Evolutionary conservation across 1,284 basidiomycete species (phyloP), one percentile per base, ranked within the genome.

Genomic region (Cerrena zonata): DNA sequence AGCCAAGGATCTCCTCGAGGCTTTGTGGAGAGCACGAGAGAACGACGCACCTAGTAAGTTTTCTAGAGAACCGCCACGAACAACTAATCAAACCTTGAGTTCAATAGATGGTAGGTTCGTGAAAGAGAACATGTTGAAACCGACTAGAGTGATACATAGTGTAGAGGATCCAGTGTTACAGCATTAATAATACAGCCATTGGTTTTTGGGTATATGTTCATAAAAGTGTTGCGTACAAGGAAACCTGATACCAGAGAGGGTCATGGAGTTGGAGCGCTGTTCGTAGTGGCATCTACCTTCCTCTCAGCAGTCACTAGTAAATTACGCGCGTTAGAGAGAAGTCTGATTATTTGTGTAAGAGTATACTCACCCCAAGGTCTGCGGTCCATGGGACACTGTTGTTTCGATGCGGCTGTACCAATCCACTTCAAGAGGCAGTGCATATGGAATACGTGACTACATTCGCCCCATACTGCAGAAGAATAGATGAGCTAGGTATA

Each of bases 401-500:
- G 84, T 65, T 94, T 94, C 30, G 88, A 91, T 13, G 87, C 80
- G 2, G 85, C 76, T 0, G 91, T 93, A 2, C 84, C 84, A 54
- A 96, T 83, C 94, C 94, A 97, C 66, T 95, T 95, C 58, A 94
- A 76, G 12, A 97, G 71, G 69, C 94, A 96, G 68, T 94, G 91
- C 90, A 94, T 91, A 66, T 94, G 92, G 65, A 93, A 94, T 50
- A 95, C 84, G 66, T 96, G 94, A 4, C 85, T 91, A 63, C 94
- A 97, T 70, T 94, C 86, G 23, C 94, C 94, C 91, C 92, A 96
- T 51, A 96, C 94, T 94, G n/a, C n/a, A n/a, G n/a, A n/a, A n/a
- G n/a, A n/a, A n/a, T n/a, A n/a, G n/a, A n/a, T n/a, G n/a, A n/a
- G n/a, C n/a, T n/a, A n/a, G n/a, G n/a, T n/a, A n/a, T n/a, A n/a